These are phyloP conservation scores for Suhomyces sp. DNA, from an alignment of 805 yeast genomes.

Conservation along the genomic window DNA sequence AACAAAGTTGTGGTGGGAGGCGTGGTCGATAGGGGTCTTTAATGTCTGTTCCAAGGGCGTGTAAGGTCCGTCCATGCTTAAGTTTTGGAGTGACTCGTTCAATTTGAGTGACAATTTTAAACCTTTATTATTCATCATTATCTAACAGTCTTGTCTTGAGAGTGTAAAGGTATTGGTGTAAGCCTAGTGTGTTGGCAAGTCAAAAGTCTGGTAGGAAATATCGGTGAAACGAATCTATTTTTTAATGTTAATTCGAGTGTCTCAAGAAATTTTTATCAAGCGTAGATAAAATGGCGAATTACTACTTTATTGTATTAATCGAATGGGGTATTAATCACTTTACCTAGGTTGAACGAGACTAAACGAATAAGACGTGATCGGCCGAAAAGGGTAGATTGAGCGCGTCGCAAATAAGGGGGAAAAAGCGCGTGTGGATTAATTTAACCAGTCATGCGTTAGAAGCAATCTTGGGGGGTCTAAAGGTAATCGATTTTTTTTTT, in stretches of 20 bases:
- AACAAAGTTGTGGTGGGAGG: constrained; percentile 6
- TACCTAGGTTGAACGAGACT: background rate
- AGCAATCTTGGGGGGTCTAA: background rate
- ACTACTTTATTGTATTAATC: background rate
- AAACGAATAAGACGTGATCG: constrained; percentile 1
- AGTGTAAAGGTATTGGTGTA: background rate
- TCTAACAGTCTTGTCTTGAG: background rate
- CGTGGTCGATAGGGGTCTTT: constrained; percentile 37
- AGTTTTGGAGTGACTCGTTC: constrained; percentile 26
- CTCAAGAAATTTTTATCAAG: background rate
- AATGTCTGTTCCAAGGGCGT: constrained; percentile 46
- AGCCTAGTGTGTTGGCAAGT: background rate
- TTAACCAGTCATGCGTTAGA: background rate
- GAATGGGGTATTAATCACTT: background rate
- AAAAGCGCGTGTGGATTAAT: background rate
- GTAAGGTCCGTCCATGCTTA: constrained; percentile 28
- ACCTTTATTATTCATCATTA: constrained; percentile 28
- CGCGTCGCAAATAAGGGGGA: constrained; percentile 6
- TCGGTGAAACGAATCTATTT: background rate
- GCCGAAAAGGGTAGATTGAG: constrained; percentile 1
- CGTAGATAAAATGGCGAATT: background rate
- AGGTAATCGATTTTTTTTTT: background rate
- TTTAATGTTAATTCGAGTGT: background rate
- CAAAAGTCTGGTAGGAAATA: background rate
- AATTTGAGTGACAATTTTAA: constrained; percentile 32